Evolutionary conservation across 805 yeast species (phyloP), one percentile per base, ranked within the genome.

Genomic region (Tetrapisispora nanseiensis): DNA sequence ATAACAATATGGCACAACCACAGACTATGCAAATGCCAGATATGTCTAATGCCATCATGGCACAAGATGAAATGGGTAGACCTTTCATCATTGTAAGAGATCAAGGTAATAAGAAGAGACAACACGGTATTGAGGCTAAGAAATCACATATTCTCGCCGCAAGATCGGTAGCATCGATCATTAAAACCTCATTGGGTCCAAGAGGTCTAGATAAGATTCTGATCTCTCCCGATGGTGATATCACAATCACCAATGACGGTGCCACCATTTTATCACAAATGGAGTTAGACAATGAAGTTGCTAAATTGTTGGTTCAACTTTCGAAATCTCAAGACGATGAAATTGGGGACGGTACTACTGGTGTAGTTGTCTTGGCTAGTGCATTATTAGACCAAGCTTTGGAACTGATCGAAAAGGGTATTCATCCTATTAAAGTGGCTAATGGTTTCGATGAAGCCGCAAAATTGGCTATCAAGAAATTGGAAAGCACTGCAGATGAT

Each of bases 41-140:
- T 64, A 71, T 92, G 75, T 89, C 97, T 52, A 92, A 94, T 59
- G 98, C 98, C 66, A 87, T 92, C 55, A 86, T 92, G 70, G 97
- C 98, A 3, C 98, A 90, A 66, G 99, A 92, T 63, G 99, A 92
- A 66, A 86, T 84, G 89, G 99, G 99, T 18, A 81, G 98, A 66
- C 99, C 99, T 18, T 86, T 92, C 62, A 90, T 92, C 59, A 92
- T 92, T 61, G 99, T 92, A 41, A 79, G 92, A 62, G 99, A 92
- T 57, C 81, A 76, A 56, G 80, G 79, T 23, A 67, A 66, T 46
- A 76, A 76, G 60, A 68, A 73, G 52, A 72, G 89, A 61, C 70
- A 75, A 9, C 87, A 82, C 51, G 94, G 94, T 22, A 63, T 77
- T 34, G 86, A 92, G 62, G 87, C 97, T 47, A 70, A 70, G 47